These are phyloP conservation scores for Avicennia marina DNA, from an alignment of 257 asterid genomes.

Conservation along the genomic window DNA sequence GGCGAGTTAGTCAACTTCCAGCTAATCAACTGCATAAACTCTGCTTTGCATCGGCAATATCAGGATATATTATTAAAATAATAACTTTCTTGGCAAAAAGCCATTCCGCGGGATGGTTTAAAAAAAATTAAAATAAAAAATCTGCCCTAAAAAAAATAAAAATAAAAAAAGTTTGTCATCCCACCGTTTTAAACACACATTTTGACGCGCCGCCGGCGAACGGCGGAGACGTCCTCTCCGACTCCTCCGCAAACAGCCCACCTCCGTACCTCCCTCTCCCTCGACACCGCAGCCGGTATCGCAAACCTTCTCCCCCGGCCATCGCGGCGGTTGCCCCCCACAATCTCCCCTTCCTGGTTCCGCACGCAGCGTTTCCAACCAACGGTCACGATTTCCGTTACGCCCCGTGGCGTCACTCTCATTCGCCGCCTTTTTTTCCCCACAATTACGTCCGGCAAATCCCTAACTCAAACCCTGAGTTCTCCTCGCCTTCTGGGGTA, in stretches of 20 bases:
- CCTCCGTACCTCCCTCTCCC: constrained; percentile 15
- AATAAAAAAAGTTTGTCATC: too few relatives aligned
- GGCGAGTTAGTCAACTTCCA: too few relatives aligned
- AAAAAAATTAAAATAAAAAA: too few relatives aligned
- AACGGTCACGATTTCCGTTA: constrained; percentile 19
- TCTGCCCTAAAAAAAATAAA: too few relatives aligned
- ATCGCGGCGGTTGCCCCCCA: constrained; percentile 75
- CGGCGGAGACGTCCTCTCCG: constrained; percentile 86
- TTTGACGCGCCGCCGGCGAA: constrained; percentile 59
- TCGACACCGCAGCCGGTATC: constrained; percentile 19
- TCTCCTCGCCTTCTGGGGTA: constrained; percentile 31
- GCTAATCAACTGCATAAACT: too few relatives aligned
- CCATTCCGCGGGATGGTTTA: too few relatives aligned
- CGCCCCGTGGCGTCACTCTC: constrained; percentile 31
- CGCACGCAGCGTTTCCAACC: constrained; percentile 18
- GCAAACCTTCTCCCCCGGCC: constrained; percentile 57
- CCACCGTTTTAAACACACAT: too few relatives aligned
- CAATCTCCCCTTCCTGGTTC: constrained; percentile 25
- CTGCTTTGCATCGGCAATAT: too few relatives aligned
- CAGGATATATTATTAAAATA: too few relatives aligned
- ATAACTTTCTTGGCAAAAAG: too few relatives aligned
- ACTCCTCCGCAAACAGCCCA: constrained; percentile 51
- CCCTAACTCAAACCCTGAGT: constrained; percentile 46
- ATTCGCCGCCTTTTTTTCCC: constrained; percentile 49
- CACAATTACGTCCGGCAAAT: constrained; percentile 56